These are phyloP conservation scores for Hygrophila difformis DNA, from an alignment of 257 asterid species.

Conservation along the genomic window DNA sequence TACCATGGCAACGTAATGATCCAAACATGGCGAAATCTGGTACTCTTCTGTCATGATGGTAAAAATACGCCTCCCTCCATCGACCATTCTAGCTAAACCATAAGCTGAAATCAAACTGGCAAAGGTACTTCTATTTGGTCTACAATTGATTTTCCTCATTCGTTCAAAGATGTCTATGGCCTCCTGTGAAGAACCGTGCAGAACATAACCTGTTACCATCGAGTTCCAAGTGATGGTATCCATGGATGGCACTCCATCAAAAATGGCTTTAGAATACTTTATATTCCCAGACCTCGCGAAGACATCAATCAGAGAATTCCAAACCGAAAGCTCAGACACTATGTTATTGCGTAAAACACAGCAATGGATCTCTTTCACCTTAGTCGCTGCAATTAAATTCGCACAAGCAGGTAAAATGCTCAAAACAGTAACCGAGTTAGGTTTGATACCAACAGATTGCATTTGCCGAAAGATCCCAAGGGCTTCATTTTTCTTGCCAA, in stretches of 20 bases:
- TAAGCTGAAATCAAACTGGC: conserved; percentile 56
- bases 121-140: conserved; percentile 64
- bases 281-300: conserved; percentile 64
- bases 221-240: conserved; percentile 83
- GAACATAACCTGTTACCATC: conserved; percentile 47
- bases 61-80: conserved; percentile 40
- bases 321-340: conserved; percentile 49
- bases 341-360: conserved; percentile 39
- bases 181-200: conserved; percentile 38
- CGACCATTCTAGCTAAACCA: conserved; percentile 56
- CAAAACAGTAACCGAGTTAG: conserved; percentile 62
- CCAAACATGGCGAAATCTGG: conserved; percentile 41
- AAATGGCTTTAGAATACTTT: conserved; percentile 41
- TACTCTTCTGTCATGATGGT: conserved; percentile 39
- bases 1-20: conserved; percentile 66
- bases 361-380: conserved; percentile 77
- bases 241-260: conserved; percentile 37
- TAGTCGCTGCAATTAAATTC: conserved; percentile 45
- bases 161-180: conserved; percentile 54
- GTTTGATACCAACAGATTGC: conserved; percentile 49
- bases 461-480: conserved; percentile 49
- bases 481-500: conserved; percentile 55
- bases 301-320: conserved; percentile 56
- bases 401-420: conserved; percentile 75
- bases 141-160: conserved; percentile 35